A percentile compares a stretch with the other conserved stretches of the same genome.
These are phyloP conservation scores for Phytophthora multivora DNA, from an alignment of 352 stramenopile species.

Conservation along the genomic window DNA sequence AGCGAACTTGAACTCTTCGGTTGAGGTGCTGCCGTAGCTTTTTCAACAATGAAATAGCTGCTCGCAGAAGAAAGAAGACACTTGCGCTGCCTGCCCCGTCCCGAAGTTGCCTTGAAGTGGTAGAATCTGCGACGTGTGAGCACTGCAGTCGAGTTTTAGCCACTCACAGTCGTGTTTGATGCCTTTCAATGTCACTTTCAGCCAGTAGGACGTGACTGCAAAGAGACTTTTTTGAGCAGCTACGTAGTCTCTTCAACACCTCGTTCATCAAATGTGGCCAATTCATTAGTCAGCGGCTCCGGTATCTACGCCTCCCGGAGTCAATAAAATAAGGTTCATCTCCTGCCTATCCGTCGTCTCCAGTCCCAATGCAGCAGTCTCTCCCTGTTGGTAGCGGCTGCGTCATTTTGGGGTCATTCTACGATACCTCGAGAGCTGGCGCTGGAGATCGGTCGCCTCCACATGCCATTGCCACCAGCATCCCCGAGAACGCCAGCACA, in stretches of 20 bases:
- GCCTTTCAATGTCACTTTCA: constrained; percentile 25
- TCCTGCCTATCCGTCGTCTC: constrained; percentile 8
- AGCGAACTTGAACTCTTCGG: not conserved
- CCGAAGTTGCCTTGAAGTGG: constrained; percentile 18
- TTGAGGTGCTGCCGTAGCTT: not conserved
- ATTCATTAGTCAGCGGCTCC: constrained; percentile 18
- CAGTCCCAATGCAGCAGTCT: not conserved
- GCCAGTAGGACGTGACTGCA: not conserved
- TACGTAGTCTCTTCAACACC: constrained; percentile 5
- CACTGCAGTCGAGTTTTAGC: not conserved
- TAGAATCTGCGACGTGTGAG: constrained; percentile 34
- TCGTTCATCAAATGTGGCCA: constrained; percentile 1
- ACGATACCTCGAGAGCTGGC: constrained; percentile 7
- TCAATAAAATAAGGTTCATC: constrained; percentile 39
- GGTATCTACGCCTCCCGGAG: constrained; percentile 9
- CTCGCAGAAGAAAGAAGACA: not conserved
- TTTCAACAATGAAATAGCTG: constrained; percentile 10
- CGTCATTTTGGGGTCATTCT: not conserved
- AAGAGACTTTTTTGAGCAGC: not conserved
- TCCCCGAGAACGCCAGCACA: constrained; percentile 56
- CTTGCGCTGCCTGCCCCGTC: constrained; percentile 20
- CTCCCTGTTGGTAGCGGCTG: not conserved
- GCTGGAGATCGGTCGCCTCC: constrained; percentile 30
- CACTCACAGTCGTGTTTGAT: constrained; percentile 5
- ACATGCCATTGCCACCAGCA: constrained; percentile 67